Evolutionary conservation across 2,329 filamentous ascomycete genomes (phyloP).

Genomic region (Metarhizium sp.): DNA sequence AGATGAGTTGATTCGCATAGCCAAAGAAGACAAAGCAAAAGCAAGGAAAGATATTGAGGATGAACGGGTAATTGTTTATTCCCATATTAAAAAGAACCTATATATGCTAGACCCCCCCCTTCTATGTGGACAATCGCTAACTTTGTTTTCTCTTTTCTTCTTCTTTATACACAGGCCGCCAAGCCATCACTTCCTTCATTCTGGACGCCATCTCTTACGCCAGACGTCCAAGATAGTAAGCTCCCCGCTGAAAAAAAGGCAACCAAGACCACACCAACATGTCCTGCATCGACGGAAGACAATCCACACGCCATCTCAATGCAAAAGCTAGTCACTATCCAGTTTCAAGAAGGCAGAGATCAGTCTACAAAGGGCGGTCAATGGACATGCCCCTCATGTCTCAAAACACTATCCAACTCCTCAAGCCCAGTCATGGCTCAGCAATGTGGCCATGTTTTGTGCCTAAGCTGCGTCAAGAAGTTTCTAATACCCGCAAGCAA

Average conservation of each 20-base stretch:
- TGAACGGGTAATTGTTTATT: slow-evolving; percentile 48
- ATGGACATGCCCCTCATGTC: slow-evolving; percentile 71
- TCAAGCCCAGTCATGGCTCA: slow-evolving; percentile 75
- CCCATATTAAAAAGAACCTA: neutral
- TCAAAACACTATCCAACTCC: slow-evolving; percentile 72
- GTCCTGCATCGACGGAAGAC: slow-evolving; percentile 61
- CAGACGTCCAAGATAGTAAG: slow-evolving; percentile 35
- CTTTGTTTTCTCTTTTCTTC: neutral
- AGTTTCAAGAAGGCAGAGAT: slow-evolving; percentile 63
- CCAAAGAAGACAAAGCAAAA: slow-evolving; percentile 58
- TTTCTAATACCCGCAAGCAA: slow-evolving; percentile 59
- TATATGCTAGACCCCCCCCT: neutral
- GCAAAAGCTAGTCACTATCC: slow-evolving; percentile 64
- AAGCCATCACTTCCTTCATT: slow-evolving; percentile 73
- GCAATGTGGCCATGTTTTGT: slow-evolving; percentile 87
- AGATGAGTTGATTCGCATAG: slow-evolving; percentile 63
- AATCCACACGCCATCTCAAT: slow-evolving; percentile 67
- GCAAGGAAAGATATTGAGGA: slow-evolving; percentile 61
- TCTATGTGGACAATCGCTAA: neutral
- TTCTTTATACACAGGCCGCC: slow-evolving; percentile 35
- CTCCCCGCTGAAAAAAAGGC: slow-evolving; percentile 50
- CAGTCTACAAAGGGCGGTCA: slow-evolving; percentile 32
- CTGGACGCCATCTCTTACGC: slow-evolving; percentile 83
- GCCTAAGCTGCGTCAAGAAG: slow-evolving; percentile 72
- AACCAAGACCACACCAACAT: slow-evolving; percentile 60